Conservation (phyloP, 371 early-diverging fungal species). For the Phascolomyces articulosus region DNA sequence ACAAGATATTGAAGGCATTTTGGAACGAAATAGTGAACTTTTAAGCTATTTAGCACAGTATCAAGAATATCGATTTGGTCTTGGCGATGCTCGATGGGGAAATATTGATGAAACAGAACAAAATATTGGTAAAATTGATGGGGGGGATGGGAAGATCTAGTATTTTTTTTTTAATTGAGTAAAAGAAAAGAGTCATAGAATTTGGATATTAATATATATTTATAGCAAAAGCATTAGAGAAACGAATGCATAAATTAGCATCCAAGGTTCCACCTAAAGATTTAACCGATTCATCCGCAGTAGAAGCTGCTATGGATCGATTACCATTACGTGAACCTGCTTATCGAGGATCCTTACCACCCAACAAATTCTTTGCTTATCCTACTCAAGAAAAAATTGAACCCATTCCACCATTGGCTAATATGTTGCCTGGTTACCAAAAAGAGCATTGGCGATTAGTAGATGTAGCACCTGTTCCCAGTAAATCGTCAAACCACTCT, state of each 20-base stretch:
- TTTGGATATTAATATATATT: background rate
- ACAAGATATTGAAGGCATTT: slow-evolving; percentile 15
- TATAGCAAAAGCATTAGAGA: slow-evolving; percentile 47
- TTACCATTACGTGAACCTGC: slow-evolving; percentile 50
- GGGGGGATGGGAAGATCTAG: too few species aligned
- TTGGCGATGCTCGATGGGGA: slow-evolving; percentile 27
- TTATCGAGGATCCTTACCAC: slow-evolving; percentile 57
- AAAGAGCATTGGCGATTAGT: slow-evolving; percentile 42
- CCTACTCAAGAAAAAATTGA: slow-evolving; percentile 48
- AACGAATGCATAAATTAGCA: slow-evolving; percentile 38
- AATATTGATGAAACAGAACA: slow-evolving; percentile 26
- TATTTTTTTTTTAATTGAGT: too few species aligned
- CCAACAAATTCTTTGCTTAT: slow-evolving; percentile 60
- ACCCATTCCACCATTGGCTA: slow-evolving; percentile 42
- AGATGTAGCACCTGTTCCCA: slow-evolving; percentile 18
- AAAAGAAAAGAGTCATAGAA: too few species aligned
- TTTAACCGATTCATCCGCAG: slow-evolving; percentile 30
- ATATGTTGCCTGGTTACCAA: slow-evolving; percentile 45
- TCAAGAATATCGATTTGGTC: slow-evolving; percentile 45
- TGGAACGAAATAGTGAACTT: slow-evolving; percentile 36
- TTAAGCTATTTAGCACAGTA: slow-evolving; percentile 29
- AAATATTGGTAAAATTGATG: slow-evolving; percentile 28
- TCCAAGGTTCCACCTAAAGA: slow-evolving; percentile 48
- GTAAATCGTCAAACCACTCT: background rate
- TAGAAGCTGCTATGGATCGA: slow-evolving; percentile 52